Base-by-base conservation (phyloP, 768 basidiomycete species). In the Hortiboletus campestris region DNA sequence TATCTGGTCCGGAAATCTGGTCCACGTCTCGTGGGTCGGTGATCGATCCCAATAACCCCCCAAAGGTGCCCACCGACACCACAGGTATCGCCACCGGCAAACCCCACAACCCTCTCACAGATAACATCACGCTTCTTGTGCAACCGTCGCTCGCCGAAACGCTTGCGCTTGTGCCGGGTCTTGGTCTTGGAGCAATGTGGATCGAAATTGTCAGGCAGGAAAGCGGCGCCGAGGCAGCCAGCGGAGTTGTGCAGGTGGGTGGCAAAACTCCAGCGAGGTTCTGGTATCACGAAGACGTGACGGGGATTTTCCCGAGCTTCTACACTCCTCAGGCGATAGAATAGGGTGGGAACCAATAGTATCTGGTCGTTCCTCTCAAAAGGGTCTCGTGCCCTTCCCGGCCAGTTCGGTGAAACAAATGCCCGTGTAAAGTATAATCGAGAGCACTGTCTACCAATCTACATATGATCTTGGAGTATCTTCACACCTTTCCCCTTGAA, bases 121-220 rank as follows among this genome's bases (percentile, higher is more conserved):
- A 89, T 56, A 78, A 75, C 35, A 86, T 91, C 64, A 78, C 75
- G 16, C 73, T 89, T 11, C 75, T 88, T 20, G 71, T 89, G 13
- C 75, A 80, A 38, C 77, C 80, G 7, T 69, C 70, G 8, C 61
- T 76, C 0, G 65, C 80, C 9, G 73, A 78, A 2, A 68, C 71
- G 36, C 62, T 88, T 36, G 61, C 66, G 3, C 62, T 66, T 0
- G 67, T 59, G 6, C 70, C 76, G 6, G 84, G 86, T 6, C 79
- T 89, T 74, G 85, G 84, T 1, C 59, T 90, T 14, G 79, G 78
- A 4, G 86, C 81, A 19, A 80, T 83, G 44, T 91, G 84, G 81
- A 81, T 89, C 20, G 87, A 91, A 70, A 75, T 89, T 13, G 82
- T 72, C 29, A 77, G 82, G 31, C 66, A 68, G 52, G 66, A 61